These are phyloP conservation scores for Scheffersomyces coipomensis DNA, from an alignment of 805 yeast species.

Conservation along the genomic window DNA sequence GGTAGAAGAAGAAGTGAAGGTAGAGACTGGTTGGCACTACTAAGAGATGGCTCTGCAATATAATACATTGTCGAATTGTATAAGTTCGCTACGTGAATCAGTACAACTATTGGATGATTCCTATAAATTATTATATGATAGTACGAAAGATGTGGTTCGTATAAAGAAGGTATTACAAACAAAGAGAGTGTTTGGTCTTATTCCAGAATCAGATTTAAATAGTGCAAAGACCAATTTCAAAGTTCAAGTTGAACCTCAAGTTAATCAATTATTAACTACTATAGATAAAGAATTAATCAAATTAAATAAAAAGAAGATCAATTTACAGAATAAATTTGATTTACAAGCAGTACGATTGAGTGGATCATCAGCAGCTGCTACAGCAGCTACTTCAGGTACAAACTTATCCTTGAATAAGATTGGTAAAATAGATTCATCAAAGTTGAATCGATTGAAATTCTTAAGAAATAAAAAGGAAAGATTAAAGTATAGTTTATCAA, in stretches of 20 bases:
- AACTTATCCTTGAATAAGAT: background rate
- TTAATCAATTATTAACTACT: conserved; percentile 25
- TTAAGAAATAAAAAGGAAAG: conserved; percentile 44
- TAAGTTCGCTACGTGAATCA: conserved; percentile 29
- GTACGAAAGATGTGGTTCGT: conserved; percentile 39
- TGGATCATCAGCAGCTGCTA: no score
- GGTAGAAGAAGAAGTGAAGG: background rate
- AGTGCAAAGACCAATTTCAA: conserved; percentile 37
- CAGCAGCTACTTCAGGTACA: conserved; percentile 10
- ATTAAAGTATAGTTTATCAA: conserved; percentile 37
- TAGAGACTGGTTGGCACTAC: background rate
- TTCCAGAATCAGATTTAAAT: conserved; percentile 47
- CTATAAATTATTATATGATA: conserved; percentile 27
- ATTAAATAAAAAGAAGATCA: conserved; percentile 28
- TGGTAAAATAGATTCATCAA: conserved; percentile 22
- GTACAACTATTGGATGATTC: conserved; percentile 31
- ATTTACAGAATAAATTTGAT: conserved; percentile 31
- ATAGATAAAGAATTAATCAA: conserved; percentile 32
- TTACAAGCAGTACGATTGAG: conserved; percentile 2
- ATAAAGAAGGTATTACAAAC: conserved; percentile 41
- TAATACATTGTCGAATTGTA: conserved; percentile 10
- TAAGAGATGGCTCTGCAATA: conserved; percentile 9
- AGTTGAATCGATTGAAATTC: conserved; percentile 36
- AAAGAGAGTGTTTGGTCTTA: conserved; percentile 47
- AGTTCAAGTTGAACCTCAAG: conserved; percentile 41